Percentiles rank a stretch among this genome's conserved stretches.
Conservation (phyloP, 805 yeast species). For the Osmozyma mogii region DNA sequence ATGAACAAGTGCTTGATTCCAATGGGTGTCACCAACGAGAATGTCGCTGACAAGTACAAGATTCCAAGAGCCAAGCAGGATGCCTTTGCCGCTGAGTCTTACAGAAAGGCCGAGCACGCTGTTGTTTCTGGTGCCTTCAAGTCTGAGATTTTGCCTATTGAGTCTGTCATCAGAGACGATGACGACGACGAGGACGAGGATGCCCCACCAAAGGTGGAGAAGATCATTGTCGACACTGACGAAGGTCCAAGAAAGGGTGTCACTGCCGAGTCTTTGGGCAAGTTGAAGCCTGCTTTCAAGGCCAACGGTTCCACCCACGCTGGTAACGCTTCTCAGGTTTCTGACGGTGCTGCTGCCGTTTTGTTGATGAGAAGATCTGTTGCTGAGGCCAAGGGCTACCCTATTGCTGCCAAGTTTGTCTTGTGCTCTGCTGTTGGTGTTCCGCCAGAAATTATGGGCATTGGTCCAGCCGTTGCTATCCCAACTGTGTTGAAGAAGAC, state of each 20-base stretch:
- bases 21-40: slow-evolving; percentile 95
- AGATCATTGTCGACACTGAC: slow-evolving; percentile 50
- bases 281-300: slow-evolving; percentile 80
- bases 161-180: slow-evolving; percentile 47
- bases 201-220: slow-evolving; percentile 39
- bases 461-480: slow-evolving; percentile 95
- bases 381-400: slow-evolving; percentile 67
- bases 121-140: slow-evolving; percentile 64
- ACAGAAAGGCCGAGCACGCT: slow-evolving; percentile 76
- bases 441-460: slow-evolving; percentile 96
- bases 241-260: slow-evolving; percentile 90
- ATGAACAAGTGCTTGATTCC: slow-evolving; percentile 75
- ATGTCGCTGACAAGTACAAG: slow-evolving; percentile 62
- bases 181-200: slow-evolving; percentile 45
- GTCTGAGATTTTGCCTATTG: slow-evolving; percentile 83
- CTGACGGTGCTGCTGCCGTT: slow-evolving; percentile 94
- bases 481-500: slow-evolving; percentile 66
- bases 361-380: slow-evolving; percentile 76
- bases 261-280: slow-evolving; percentile 65
- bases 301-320: slow-evolving; percentile 85
- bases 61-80: slow-evolving; percentile 73
- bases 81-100: slow-evolving; percentile 80
- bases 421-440: slow-evolving; percentile 82
- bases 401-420: slow-evolving; percentile 73
- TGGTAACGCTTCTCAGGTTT: slow-evolving; percentile 92